These are phyloP conservation scores for Fusarium veterinarium DNA, from an alignment of 2,329 filamentous ascomycete genomes.

Conservation along the genomic window DNA sequence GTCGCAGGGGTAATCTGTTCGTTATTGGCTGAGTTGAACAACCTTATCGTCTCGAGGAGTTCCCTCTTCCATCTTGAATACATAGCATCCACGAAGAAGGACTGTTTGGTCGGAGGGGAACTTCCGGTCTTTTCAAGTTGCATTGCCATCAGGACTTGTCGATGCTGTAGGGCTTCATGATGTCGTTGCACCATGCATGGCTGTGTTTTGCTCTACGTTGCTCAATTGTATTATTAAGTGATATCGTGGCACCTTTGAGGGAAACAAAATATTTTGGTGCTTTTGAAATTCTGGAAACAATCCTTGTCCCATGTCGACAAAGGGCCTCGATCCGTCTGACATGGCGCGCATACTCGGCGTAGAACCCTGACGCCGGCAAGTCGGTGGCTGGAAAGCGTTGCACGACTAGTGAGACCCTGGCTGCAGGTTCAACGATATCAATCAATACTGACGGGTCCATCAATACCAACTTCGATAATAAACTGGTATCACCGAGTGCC, in stretches of 20 bases:
- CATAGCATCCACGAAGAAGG: not conserved
- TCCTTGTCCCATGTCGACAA: constrained; percentile 1
- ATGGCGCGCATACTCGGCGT: constrained; percentile 3
- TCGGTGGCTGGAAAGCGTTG: constrained; percentile 5
- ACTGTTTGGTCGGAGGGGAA: not conserved
- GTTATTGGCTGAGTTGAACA: not conserved
- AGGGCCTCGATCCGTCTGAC: constrained; percentile 6
- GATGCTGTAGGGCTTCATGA: not conserved
- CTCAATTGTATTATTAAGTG: not conserved
- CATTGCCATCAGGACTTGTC: not conserved
- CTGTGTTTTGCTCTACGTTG: not conserved
- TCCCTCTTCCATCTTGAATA: not conserved
- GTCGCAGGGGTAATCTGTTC: not conserved
- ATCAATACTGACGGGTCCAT: not conserved
- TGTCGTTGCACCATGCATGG: not conserved
- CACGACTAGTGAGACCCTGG: constrained; percentile 4
- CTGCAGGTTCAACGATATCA: not conserved
- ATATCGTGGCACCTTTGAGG: not conserved
- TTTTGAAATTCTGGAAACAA: constrained; percentile 15
- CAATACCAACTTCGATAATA: not conserved
- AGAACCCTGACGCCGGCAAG: constrained; percentile 15
- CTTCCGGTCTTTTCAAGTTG: not conserved
- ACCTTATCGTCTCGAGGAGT: not conserved
- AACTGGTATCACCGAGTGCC: not conserved
- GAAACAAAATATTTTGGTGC: not conserved